Percentiles rank a stretch among this genome's conserved stretches.
phyloP scores from a whole-genome alignment of 495 filamentous ascomycete species.

The Gamarada debralockiae region DNA sequence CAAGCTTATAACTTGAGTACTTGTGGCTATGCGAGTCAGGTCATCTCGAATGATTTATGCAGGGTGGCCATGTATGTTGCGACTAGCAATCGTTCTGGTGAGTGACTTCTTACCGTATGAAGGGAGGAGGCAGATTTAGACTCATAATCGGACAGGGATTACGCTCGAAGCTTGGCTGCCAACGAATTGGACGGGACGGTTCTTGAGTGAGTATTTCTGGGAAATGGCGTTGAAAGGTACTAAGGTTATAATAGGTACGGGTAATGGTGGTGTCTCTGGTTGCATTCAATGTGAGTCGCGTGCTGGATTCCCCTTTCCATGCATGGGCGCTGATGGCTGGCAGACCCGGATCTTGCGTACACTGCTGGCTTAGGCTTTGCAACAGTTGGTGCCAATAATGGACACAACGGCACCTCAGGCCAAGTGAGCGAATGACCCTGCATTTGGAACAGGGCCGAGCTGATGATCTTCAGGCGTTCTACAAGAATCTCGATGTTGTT shows the following conservation, averaged over 20 bases:
- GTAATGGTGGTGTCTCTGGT: constrained; percentile 18
- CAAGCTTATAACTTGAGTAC: constrained; percentile 37
- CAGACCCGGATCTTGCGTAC: constrained; percentile 17
- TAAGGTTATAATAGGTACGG: constrained; percentile 5
- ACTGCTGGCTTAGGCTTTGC: constrained; percentile 47
- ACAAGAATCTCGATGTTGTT: constrained; percentile 24
- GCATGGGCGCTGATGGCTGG: background rate
- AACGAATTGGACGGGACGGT: constrained; percentile 20
- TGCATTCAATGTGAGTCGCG: constrained; percentile 17
- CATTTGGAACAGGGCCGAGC: background rate
- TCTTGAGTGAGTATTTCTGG: constrained; percentile 8
- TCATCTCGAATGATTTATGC: constrained; percentile 47
- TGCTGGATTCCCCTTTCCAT: background rate
- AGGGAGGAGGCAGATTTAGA: background rate
- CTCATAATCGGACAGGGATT: constrained; percentile 28
- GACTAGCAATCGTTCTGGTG: constrained; percentile 44
- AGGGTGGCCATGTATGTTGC: constrained; percentile 52
- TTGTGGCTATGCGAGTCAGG: constrained; percentile 37
- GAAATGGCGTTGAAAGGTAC: background rate
- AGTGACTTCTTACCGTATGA: background rate
- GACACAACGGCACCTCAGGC: constrained; percentile 51
- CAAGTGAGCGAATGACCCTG: background rate
- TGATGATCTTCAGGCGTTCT: constrained; percentile 13
- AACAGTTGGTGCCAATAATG: constrained; percentile 53
- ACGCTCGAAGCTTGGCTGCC: constrained; percentile 60